Evolutionary conservation across 768 basidiomycete genomes (phyloP).

Genomic region (Xerocomellus intermedius): DNA sequence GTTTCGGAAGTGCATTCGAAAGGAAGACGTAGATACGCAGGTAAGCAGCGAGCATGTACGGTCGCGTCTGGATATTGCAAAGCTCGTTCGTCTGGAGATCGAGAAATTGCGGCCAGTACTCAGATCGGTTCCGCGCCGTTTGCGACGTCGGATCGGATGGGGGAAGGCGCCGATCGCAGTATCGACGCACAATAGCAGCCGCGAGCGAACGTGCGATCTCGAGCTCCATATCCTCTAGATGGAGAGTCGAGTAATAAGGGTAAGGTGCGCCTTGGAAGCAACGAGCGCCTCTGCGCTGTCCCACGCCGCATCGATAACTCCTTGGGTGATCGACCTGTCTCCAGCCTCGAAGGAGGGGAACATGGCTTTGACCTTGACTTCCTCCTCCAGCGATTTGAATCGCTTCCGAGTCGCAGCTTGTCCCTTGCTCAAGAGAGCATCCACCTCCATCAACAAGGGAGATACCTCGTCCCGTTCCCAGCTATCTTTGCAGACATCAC

Average conservation of each 20-base stretch:
- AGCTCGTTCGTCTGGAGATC: slow-evolving; percentile 60
- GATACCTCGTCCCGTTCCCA: slow-evolving; percentile 43
- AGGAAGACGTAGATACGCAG: slow-evolving; percentile 56
- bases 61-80: slow-evolving; percentile 42
- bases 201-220: slow-evolving; percentile 59
- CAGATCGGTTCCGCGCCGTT: slow-evolving; percentile 2
- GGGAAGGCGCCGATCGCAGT: slow-evolving; percentile 23
- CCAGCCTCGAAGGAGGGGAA: slow-evolving; percentile 11
- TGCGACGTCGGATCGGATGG: slow-evolving; percentile 3
- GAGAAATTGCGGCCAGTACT: slow-evolving; percentile 49
- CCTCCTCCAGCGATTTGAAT: slow-evolving; percentile 22
- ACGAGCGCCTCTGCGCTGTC: slow-evolving; percentile 35
- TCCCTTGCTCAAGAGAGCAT: slow-evolving; percentile 38
- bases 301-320: slow-evolving; percentile 48
- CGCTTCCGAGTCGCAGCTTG: slow-evolving; percentile 29
- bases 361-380: slow-evolving; percentile 21
- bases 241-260: slow-evolving; percentile 27
- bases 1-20: slow-evolving; percentile 33
- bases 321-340: slow-evolving; percentile 34
- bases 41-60: slow-evolving; percentile 51
- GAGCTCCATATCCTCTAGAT: slow-evolving; percentile 52
- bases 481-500: slow-evolving; percentile 41
- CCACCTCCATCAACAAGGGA: slow-evolving; percentile 31
- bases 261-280: slow-evolving; percentile 22
- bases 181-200: slow-evolving; percentile 47